Evolutionary conservation across 805 yeast genomes (phyloP).

Genomic region (Ogataea wickerhamii): DNA sequence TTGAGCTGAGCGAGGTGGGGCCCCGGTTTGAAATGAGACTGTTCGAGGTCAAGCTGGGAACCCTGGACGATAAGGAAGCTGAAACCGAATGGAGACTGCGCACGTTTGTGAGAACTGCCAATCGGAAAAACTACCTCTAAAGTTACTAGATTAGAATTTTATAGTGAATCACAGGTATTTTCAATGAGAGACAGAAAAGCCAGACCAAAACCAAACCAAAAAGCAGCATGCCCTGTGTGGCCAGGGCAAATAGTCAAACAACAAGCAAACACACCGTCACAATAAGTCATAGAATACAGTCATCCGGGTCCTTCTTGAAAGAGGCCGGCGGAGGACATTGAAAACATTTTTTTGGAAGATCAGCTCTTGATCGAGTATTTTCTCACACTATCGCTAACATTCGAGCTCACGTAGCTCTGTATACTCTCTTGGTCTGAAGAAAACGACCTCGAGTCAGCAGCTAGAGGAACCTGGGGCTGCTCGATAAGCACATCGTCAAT

Average conservation of each 20-base stretch:
- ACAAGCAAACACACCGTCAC: neutral
- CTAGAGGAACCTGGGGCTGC: neutral
- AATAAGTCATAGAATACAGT: too few species aligned
- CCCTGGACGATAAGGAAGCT: constrained; percentile 92
- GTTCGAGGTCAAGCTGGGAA: constrained; percentile 83
- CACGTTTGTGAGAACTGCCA: constrained; percentile 92
- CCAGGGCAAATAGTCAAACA: neutral
- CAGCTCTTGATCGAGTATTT: constrained; percentile 9
- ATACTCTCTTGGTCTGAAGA: constrained; percentile 23
- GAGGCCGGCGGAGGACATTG: too few species aligned
- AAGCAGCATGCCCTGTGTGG: neutral
- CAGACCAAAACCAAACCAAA: neutral
- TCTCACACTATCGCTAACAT: constrained; percentile 34
- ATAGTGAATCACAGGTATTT: neutral
- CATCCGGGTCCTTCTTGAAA: too few species aligned
- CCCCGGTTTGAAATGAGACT: constrained; percentile 98
- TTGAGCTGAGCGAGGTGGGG: constrained; percentile 93
- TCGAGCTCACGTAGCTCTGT: constrained; percentile 29
- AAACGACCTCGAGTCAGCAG: neutral
- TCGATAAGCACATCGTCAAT: constrained; percentile 22
- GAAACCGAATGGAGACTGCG: constrained; percentile 97
- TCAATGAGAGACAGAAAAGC: neutral
- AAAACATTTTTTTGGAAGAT: too few species aligned
- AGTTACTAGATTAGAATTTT: neutral
- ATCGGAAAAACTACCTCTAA: constrained; percentile 79